Conservation (phyloP, 805 yeast species). For the Kazachstania bromeliacearum region DNA sequence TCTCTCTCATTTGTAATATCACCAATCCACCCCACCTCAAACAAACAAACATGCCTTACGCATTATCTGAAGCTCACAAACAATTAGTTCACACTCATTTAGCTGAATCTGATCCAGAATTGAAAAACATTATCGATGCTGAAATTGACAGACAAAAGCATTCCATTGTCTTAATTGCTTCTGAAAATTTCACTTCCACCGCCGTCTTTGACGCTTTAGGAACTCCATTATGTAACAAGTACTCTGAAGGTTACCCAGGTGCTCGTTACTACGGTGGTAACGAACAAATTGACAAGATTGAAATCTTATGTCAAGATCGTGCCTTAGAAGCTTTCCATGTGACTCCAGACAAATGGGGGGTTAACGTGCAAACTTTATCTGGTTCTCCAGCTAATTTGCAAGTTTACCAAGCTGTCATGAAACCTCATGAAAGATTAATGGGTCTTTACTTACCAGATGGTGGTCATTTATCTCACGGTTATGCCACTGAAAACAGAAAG, state of each 20-base stretch:
- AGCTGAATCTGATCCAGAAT: conserved; percentile 67
- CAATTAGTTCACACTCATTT: conserved; percentile 51
- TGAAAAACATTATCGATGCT: conserved; percentile 59
- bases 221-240: conserved; percentile 96
- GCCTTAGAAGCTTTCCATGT: conserved; percentile 84
- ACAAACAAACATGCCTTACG: conserved; percentile 39
- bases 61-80: conserved; percentile 57
- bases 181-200: conserved; percentile 93
- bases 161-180: conserved; percentile 88
- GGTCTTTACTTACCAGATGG: conserved; percentile 98
- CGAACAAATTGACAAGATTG: conserved; percentile 92
- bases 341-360: conserved; percentile 87
- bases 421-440: conserved; percentile 94
- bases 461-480: conserved; percentile 97
- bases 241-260: conserved; percentile 98
- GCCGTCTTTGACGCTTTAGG: conserved; percentile 96
- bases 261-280: conserved; percentile 99
- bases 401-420: conserved; percentile 91
- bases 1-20: not conserved
- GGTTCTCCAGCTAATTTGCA: conserved; percentile 98
- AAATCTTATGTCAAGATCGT: conserved; percentile 84
- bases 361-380: conserved; percentile 89
- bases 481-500: conserved; percentile 88
- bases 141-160: conserved; percentile 89
- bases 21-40: not conserved